These are phyloP conservation scores for Phaeosphaeriaceae sp. DNA, from an alignment of 2,329 filamentous ascomycete species.

Conservation along the genomic window DNA sequence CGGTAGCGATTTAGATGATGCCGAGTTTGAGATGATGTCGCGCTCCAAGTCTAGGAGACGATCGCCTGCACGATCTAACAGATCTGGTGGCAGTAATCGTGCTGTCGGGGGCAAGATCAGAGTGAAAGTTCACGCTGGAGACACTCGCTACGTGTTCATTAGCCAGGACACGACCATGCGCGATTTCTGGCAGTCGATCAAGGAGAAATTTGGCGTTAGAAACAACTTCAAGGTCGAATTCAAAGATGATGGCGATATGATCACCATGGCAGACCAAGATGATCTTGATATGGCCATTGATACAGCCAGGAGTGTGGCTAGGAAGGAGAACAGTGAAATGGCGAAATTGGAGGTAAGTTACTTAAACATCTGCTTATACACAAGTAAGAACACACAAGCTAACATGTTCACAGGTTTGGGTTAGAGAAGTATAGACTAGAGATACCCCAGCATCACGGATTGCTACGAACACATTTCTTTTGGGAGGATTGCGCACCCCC, in stretches of 20 bases:
- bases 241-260: conserved; percentile 91
- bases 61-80: conserved; percentile 52
- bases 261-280: conserved; percentile 95
- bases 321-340: conserved; percentile 77
- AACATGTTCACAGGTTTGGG: conserved; percentile 55
- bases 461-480: conserved; percentile 24
- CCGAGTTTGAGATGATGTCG: conserved; percentile 79
- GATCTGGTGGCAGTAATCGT: conserved; percentile 58
- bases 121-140: conserved; percentile 86
- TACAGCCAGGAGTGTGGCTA: conserved; percentile 70
- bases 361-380: background rate
- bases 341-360: conserved; percentile 90
- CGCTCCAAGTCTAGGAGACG: conserved; percentile 48
- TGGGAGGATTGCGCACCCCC: conserved; percentile 2
- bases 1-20: conserved; percentile 75
- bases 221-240: conserved; percentile 88
- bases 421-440: conserved; percentile 52
- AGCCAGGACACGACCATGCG: conserved; percentile 73
- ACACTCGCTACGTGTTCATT: conserved; percentile 93
- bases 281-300: conserved; percentile 88
- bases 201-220: conserved; percentile 82
- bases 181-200: conserved; percentile 79
- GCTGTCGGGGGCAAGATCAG: conserved; percentile 71
- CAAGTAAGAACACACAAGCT: conserved; percentile 20
- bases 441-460: conserved; percentile 46